Evolutionary conservation across 495 filamentous ascomycete genomes (phyloP).

Genomic region (Pyrenula aspistea): DNA sequence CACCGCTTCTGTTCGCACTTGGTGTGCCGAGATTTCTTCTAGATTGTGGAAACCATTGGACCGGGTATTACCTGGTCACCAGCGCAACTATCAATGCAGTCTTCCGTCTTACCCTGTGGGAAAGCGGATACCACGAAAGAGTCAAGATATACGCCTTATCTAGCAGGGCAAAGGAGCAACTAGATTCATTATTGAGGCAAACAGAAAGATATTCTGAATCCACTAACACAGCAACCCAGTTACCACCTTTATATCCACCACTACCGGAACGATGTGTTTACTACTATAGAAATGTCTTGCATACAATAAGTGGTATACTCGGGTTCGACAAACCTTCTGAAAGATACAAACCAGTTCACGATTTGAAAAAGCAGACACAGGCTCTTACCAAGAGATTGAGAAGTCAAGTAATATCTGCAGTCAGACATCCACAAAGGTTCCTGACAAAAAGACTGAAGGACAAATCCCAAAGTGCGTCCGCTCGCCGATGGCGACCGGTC

Average conservation of each 20-base stretch:
- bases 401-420: not conserved
- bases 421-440: not conserved
- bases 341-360: not conserved
- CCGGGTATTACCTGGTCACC: slow-evolving; percentile 4
- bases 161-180: not conserved
- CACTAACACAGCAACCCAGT: not conserved
- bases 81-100: slow-evolving; percentile 6
- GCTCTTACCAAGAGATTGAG: not conserved
- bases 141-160: slow-evolving; percentile 3
- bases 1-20: slow-evolving; percentile 1
- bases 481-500: slow-evolving; percentile 8
- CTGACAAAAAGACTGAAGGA: not conserved
- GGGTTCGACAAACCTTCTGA: not conserved
- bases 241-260: not conserved
- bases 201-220: not conserved
- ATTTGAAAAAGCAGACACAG: not conserved
- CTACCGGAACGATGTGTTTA: not conserved
- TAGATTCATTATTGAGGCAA: not conserved
- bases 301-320: not conserved
- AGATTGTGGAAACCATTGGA: slow-evolving; percentile 7
- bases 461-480: slow-evolving; percentile 2
- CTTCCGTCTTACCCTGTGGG: slow-evolving; percentile 5
- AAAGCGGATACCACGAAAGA: slow-evolving; percentile 8
- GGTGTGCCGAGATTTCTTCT: slow-evolving; percentile 7
- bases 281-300: not conserved